Percentiles rank a stretch among this genome's conserved stretches.
phyloP scores from a whole-genome alignment of 805 yeast genomes.

The Candida piceae region DNA sequence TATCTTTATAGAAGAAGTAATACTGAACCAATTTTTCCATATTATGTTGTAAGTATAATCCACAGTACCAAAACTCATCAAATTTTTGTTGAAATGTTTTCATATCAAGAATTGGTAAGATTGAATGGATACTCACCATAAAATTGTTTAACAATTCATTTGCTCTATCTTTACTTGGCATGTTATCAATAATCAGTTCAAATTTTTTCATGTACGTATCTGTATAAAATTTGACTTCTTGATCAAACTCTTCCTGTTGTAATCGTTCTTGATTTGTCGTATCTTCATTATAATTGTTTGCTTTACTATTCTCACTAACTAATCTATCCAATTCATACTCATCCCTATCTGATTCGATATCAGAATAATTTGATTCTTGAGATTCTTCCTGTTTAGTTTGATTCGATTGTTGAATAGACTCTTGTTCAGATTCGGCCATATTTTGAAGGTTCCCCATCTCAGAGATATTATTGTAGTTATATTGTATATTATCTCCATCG shows the following conservation, averaged over 20 bases:
- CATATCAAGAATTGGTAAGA: slow-evolving; percentile 50
- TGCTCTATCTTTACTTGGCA: slow-evolving; percentile 47
- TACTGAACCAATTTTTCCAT: slow-evolving; percentile 17
- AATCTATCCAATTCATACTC: slow-evolving; percentile 11
- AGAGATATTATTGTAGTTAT: too few relatives aligned
- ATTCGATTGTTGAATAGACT: too few relatives aligned
- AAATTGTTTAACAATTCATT: slow-evolving; percentile 44
- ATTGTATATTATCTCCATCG: neutral
- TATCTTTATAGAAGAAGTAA: slow-evolving; percentile 7
- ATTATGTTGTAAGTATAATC: slow-evolving; percentile 19
- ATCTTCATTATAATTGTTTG: slow-evolving; percentile 1
- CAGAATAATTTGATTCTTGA: slow-evolving; percentile 5
- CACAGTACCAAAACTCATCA: slow-evolving; percentile 43
- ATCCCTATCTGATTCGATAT: too few relatives aligned
- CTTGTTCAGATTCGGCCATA: too few relatives aligned
- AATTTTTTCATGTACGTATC: slow-evolving; percentile 27
- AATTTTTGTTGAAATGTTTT: slow-evolving; percentile 37
- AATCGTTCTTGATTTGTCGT: neutral
- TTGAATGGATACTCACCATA: slow-evolving; percentile 46
- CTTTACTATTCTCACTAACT: neutral
- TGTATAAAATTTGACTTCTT: slow-evolving; percentile 1
- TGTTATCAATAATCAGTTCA: slow-evolving; percentile 23
- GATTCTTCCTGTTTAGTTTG: neutral
- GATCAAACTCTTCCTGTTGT: neutral
- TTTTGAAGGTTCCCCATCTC: too few relatives aligned